phyloP scores from a whole-genome alignment of 176 grass and related monocot species.

The Oryza coarctata region DNA sequence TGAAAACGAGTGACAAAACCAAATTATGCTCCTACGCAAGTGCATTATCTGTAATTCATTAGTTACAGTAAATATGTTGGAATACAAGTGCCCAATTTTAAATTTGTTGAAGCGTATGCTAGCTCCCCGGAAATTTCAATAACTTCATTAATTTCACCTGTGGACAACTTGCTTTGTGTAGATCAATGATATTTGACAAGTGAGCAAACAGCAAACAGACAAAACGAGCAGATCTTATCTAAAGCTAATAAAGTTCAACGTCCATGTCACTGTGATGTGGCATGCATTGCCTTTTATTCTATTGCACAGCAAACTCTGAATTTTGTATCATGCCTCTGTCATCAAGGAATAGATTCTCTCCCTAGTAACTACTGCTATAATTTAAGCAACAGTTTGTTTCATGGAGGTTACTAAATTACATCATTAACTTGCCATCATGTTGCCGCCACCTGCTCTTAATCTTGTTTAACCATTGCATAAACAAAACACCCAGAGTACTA shows the following conservation, averaged over 20 bases:
- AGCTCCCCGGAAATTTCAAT: neutral
- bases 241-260: neutral
- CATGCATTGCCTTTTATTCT: neutral
- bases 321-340: neutral
- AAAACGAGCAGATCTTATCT: neutral
- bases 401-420: slow-evolving; percentile 2
- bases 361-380: neutral
- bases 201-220: slow-evolving; percentile 10
- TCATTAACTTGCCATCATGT: neutral
- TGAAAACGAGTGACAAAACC: neutral
- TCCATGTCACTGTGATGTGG: slow-evolving; percentile 4
- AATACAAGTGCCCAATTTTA: neutral
- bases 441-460: slow-evolving; percentile 1
- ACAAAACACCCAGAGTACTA: neutral
- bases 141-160: neutral
- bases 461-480: neutral
- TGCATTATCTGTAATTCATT: neutral
- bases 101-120: neutral
- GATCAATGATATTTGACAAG: neutral
- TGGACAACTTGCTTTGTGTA: neutral
- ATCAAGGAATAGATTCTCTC: slow-evolving; percentile 23
- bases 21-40: neutral
- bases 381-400: neutral
- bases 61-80: neutral
- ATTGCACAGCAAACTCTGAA: neutral